Conservation (phyloP, 2,329 filamentous ascomycete species). For the Ramichloridium luteum region DNA sequence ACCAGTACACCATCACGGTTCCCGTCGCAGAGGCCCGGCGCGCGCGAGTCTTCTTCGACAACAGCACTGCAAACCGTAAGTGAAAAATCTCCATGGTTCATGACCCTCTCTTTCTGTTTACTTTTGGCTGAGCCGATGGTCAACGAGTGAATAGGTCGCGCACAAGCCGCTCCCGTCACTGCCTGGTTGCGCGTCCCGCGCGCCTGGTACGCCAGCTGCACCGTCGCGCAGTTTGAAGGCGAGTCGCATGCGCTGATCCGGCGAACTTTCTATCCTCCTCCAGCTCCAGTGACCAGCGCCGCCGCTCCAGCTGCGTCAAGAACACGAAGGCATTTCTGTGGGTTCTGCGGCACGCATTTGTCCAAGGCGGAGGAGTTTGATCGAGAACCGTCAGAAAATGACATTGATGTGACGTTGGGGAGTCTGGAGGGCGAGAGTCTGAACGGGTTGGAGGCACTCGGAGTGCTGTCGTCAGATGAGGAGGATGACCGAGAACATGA, state of each 20-base stretch:
- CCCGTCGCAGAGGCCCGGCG: constrained; percentile 44
- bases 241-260: constrained; percentile 44
- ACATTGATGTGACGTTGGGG: constrained; percentile 70
- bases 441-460: constrained; percentile 58
- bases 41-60: constrained; percentile 64
- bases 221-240: constrained; percentile 63
- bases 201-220: constrained; percentile 65
- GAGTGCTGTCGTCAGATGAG: constrained; percentile 47
- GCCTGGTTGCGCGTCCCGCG: constrained; percentile 77
- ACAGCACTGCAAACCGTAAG: constrained; percentile 59
- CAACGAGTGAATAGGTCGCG: constrained; percentile 36
- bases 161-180: constrained; percentile 59
- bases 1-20: constrained; percentile 63
- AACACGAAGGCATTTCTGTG: constrained; percentile 70
- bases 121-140: neutral
- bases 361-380: constrained; percentile 71
- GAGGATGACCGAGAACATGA: constrained; percentile 21
- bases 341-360: constrained; percentile 78
- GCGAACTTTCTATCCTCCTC: constrained; percentile 31
- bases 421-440: constrained; percentile 62
- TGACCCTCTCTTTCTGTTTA: constrained; percentile 11
- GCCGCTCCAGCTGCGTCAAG: constrained; percentile 40
- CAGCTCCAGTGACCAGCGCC: too few relatives aligned
- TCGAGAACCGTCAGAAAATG: constrained; percentile 58
- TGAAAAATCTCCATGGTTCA: constrained; percentile 13